Evolutionary conservation across 2,329 filamentous ascomycete genomes (phyloP).

Genomic region (Zasmidium angulare): DNA sequence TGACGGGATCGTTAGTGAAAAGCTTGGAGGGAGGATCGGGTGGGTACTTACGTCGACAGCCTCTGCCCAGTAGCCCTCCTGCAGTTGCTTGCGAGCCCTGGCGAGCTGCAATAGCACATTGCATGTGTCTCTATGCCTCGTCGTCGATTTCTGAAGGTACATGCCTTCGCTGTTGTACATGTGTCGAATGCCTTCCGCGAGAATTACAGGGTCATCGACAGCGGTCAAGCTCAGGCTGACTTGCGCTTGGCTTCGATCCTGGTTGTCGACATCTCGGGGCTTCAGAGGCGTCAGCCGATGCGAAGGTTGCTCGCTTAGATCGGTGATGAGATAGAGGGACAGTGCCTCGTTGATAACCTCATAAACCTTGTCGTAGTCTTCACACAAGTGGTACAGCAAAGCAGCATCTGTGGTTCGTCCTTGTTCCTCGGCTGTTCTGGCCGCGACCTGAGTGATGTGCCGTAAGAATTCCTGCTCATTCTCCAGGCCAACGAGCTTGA

Average conservation of each 20-base stretch:
- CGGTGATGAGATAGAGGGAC: conserved; percentile 83
- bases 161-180: conserved; percentile 63
- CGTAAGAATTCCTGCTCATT: conserved; percentile 83
- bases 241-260: conserved; percentile 40
- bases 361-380: conserved; percentile 94
- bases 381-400: conserved; percentile 87
- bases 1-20: conserved; percentile 6
- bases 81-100: conserved; percentile 59
- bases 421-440: conserved; percentile 89
- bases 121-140: conserved; percentile 58
- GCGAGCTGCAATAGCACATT: conserved; percentile 61
- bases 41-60: conserved; percentile 62
- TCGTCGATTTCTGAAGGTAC: conserved; percentile 61
- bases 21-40: not conserved
- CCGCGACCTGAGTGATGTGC: conserved; percentile 89
- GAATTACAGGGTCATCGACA: conserved; percentile 64
- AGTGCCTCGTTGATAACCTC: conserved; percentile 84
- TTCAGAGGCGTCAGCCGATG: conserved; percentile 78
- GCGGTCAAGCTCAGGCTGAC: conserved; percentile 66
- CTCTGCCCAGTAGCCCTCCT: conserved; percentile 58
- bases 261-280: conserved; percentile 56
- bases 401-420: conserved; percentile 92
- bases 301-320: conserved; percentile 78
- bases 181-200: conserved; percentile 62
- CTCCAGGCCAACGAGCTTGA: conserved; percentile 74